These are phyloP conservation scores for Notholithocarpus densiflorus DNA, from an alignment of 306 rosid genomes.

Conservation along the genomic window DNA sequence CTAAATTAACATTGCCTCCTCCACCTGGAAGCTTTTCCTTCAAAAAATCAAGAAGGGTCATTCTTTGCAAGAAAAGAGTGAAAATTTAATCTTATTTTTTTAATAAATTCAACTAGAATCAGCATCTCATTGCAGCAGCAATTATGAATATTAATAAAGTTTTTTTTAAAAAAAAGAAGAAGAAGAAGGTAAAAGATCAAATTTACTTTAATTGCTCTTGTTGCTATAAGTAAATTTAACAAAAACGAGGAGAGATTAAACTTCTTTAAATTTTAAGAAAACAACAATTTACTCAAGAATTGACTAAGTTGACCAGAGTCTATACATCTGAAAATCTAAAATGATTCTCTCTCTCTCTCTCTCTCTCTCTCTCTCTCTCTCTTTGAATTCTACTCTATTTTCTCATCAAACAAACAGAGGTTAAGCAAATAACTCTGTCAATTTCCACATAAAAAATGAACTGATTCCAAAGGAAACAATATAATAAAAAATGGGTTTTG, in stretches of 20 bases:
- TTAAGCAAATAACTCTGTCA: neutral
- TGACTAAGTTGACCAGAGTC: neutral
- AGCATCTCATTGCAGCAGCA: neutral
- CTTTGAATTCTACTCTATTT: neutral
- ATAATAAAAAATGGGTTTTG: neutral
- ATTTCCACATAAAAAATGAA: neutral
- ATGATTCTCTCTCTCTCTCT: too few relatives aligned
- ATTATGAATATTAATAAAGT: neutral
- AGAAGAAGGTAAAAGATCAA: neutral
- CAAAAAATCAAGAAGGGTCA: slow-evolving; percentile 8
- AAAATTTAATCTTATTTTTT: slow-evolving; percentile 6
- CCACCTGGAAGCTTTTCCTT: slow-evolving; percentile 80
- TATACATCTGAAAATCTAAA: neutral
- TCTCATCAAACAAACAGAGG: neutral
- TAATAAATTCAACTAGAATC: neutral
- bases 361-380: too few relatives aligned
- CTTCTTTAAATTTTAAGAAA: neutral
- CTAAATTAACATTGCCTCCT: slow-evolving; percentile 44
- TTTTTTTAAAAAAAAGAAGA: neutral
- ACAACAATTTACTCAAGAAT: neutral
- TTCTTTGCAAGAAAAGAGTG: slow-evolving; percentile 1
- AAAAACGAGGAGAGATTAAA: neutral
- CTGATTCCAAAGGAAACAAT: neutral
- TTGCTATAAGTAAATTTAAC: neutral
- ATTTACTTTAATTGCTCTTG: neutral